Conservation (phyloP, 441 rosid species). For the Aleurites moluccanus region DNA sequence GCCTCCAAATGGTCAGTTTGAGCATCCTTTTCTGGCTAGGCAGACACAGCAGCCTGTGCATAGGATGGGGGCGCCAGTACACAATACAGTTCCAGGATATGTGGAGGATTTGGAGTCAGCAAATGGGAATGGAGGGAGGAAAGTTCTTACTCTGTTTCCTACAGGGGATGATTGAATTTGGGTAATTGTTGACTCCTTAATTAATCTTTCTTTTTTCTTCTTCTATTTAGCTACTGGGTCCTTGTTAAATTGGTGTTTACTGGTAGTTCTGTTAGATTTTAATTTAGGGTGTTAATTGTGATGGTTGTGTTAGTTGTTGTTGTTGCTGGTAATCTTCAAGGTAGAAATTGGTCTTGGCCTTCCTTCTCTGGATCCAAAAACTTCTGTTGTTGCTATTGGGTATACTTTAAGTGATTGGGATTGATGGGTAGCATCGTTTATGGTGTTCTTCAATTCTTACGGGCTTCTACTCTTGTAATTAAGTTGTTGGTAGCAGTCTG, state of each 20-base stretch:
- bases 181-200: conserved; percentile 31
- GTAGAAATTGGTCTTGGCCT: conserved; percentile 20
- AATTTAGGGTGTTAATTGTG: conserved; percentile 28
- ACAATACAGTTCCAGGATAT: conserved; percentile 47
- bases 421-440: conserved; percentile 22
- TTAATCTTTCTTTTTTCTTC: conserved; percentile 19
- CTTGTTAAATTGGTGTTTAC: conserved; percentile 29
- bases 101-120: conserved; percentile 67
- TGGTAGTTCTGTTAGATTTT: conserved; percentile 33
- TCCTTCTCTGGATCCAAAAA: conserved; percentile 23
- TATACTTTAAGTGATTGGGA: conserved; percentile 23
- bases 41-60: conserved; percentile 62
- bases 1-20: conserved; percentile 62
- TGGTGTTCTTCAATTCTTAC: conserved; percentile 24
- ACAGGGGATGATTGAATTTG: conserved; percentile 58
- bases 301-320: conserved; percentile 14
- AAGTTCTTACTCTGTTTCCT: conserved; percentile 82
- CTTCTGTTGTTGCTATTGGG: conserved; percentile 14
- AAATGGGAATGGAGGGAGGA: conserved; percentile 63
- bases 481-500: conserved; percentile 36
- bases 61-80: conserved; percentile 57
- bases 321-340: conserved; percentile 24
- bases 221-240: conserved; percentile 22
- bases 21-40: conserved; percentile 63
- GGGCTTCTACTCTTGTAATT: conserved; percentile 35